phyloP scores from a whole-genome alignment of 257 asterid species.

The Thymus mandschuricus region DNA sequence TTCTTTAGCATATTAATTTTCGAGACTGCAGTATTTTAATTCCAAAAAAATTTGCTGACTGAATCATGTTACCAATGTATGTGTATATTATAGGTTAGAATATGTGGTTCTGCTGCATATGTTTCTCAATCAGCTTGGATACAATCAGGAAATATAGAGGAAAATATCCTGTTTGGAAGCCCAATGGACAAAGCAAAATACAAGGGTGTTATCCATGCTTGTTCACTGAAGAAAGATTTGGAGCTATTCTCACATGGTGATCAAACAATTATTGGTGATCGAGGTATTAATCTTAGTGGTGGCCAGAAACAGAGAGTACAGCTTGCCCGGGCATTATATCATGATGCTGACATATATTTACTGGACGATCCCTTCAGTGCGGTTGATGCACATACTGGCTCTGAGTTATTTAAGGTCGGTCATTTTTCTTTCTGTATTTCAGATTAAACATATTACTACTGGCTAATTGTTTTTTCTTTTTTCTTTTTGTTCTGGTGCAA shows the following conservation, averaged over 20 bases:
- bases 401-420: conserved; percentile 85
- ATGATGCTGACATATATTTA: conserved; percentile 93
- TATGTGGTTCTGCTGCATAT: conserved; percentile 89
- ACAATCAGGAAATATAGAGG: conserved; percentile 96
- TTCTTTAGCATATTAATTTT: conserved; percentile 8
- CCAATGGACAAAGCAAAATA: conserved; percentile 95
- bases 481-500: conserved; percentile 19
- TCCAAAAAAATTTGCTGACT: conserved; percentile 10
- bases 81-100: conserved; percentile 66
- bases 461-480: conserved; percentile 26
- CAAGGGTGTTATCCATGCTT: conserved; percentile 88
- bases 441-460: conserved; percentile 15
- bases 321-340: conserved; percentile 97
- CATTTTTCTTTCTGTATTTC: conserved; percentile 15
- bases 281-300: conserved; percentile 99
- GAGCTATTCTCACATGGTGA: conserved; percentile 96
- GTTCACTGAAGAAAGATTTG: conserved; percentile 87
- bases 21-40: conserved; percentile 15
- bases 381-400: conserved; percentile 97
- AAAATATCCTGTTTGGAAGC: conserved; percentile 87
- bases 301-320: conserved; percentile 99
- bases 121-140: conserved; percentile 99
- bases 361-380: conserved; percentile 99
- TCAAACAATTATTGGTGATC: conserved; percentile 96
- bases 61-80: conserved; percentile 29